Evolutionary conservation across 768 basidiomycete genomes (phyloP).

Genomic region (Rhodotorula graminis): DNA sequence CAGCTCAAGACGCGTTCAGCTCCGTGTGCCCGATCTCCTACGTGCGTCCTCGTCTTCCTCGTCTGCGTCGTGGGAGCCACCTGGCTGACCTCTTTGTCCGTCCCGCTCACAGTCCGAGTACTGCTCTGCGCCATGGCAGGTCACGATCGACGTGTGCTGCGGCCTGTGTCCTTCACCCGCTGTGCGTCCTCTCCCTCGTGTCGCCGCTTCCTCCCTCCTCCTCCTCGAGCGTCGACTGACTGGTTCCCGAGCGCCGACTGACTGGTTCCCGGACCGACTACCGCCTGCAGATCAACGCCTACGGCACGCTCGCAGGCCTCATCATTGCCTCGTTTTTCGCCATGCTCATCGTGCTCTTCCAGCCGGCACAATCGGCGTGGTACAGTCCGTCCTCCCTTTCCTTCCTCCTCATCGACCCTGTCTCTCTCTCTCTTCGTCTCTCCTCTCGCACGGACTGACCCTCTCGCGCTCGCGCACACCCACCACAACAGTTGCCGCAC

Average conservation of each 20-base stretch:
- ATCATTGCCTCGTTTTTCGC: slow-evolving; percentile 2
- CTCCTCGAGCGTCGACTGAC: not conserved
- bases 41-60: not conserved
- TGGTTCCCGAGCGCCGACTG: too few species aligned
- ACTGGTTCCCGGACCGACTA: too few species aligned
- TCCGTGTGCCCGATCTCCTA: not conserved
- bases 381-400: slow-evolving; percentile 6
- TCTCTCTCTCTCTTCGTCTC: not conserved
- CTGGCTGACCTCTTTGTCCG: not conserved
- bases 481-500: slow-evolving; percentile 1
- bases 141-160: not conserved
- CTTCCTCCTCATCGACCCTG: too few species aligned
- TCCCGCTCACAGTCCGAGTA: slow-evolving; percentile 2
- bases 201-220: not conserved
- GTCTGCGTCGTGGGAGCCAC: too few species aligned
- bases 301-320: slow-evolving; percentile 1
- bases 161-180: slow-evolving; percentile 1
- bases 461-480: not conserved
- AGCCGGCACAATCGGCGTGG: not conserved
- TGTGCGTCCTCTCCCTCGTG: not conserved
- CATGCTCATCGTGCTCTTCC: slow-evolving; percentile 13
- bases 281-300: slow-evolving; percentile 2
- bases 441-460: not conserved
- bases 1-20: slow-evolving; percentile 7
- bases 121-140: slow-evolving; percentile 11